Base-by-base conservation (phyloP, 2,329 filamentous ascomycete species). In the Lecanoromycetidae sp. region DNA sequence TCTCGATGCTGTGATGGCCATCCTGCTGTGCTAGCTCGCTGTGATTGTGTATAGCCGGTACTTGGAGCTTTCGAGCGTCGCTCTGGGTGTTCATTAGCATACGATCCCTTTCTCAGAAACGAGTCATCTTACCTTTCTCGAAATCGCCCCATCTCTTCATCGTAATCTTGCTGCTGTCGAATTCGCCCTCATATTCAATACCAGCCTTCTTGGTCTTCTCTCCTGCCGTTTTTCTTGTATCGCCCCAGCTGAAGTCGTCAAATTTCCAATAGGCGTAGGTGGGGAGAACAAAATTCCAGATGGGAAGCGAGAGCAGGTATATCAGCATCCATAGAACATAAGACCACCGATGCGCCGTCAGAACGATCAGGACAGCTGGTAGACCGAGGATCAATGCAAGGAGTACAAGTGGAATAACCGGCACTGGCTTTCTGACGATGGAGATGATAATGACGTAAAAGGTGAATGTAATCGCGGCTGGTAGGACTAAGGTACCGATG, bases 91-190 rank as follows among this genome's bases (percentile, higher is more conserved):
- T n/a, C 13, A 8, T 43, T 40, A 48, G 43, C 20, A 22, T 40
- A 17, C 44, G 6, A 34, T n/a, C 20, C 17, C 17, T 36, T 39
- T 20, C 43, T 20, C 10, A 39, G 25, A 6, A 44, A 53, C 64
- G 63, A 29, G 19, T n/a, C 15, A 29, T 23, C 36, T 36, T 69
- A 74, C 77, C 80, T 64, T 75, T 77, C 71, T 98, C 91, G 62
- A 96, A 98, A 66, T 98, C 91, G 54, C 82, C 84, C 91, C 91
- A 98, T 57, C 91, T 73, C 74, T 94, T 95, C 91, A 98, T 98
- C 30, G 90, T 95, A 63, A 98, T 98, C 77, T 95, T 94, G 66
- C 83, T 93, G 65, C 84, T 93, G 66, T 98, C 93, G 59, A 98
- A 98, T 66, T 96, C 91, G 54, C 91, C 91, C 66, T 95, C 87